phyloP scores from a whole-genome alignment of 352 stramenopile species.

The Phytopythium sindhum region DNA sequence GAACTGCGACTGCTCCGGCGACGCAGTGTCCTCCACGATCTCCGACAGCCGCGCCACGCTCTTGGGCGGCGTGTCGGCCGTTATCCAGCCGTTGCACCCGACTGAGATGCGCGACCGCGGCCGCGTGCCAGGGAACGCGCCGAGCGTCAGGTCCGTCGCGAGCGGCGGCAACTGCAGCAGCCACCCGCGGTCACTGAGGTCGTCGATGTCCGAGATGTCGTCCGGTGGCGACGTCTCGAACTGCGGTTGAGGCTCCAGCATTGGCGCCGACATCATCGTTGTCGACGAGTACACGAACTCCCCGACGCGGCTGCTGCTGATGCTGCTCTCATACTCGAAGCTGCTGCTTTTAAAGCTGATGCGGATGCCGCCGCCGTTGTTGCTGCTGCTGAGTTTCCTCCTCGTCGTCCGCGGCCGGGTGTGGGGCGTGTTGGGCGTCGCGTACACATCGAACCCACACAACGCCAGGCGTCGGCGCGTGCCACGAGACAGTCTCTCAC shows the following conservation, averaged over 20 bases:
- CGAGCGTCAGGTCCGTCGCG: constrained; percentile 15
- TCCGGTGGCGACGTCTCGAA: constrained; percentile 1
- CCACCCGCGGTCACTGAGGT: constrained; percentile 2
- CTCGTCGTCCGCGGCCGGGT: neutral
- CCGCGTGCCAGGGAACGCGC: constrained; percentile 12
- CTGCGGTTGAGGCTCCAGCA: constrained; percentile 8
- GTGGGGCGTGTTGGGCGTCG: neutral
- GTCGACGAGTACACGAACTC: constrained; percentile 5
- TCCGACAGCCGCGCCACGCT: constrained; percentile 5
- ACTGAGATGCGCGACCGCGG: constrained; percentile 26
- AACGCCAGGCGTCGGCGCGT: constrained; percentile 3
- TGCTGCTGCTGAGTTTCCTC: constrained; percentile 1
- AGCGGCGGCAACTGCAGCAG: constrained; percentile 12
- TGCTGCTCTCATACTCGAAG: constrained; percentile 8
- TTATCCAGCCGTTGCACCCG: constrained; percentile 28
- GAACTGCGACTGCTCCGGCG: constrained; percentile 10
- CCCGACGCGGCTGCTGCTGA: constrained; percentile 4
- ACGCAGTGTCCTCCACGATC: neutral
- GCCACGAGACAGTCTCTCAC: neutral
- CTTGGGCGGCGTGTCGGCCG: constrained; percentile 11
- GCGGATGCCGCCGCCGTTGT: neutral
- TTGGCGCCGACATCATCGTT: neutral
- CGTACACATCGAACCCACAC: constrained; percentile 6
- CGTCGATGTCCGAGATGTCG: neutral
- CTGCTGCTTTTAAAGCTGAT: neutral